Base-by-base conservation (phyloP, 257 asterid genomes). In the Lantana camara region DNA sequence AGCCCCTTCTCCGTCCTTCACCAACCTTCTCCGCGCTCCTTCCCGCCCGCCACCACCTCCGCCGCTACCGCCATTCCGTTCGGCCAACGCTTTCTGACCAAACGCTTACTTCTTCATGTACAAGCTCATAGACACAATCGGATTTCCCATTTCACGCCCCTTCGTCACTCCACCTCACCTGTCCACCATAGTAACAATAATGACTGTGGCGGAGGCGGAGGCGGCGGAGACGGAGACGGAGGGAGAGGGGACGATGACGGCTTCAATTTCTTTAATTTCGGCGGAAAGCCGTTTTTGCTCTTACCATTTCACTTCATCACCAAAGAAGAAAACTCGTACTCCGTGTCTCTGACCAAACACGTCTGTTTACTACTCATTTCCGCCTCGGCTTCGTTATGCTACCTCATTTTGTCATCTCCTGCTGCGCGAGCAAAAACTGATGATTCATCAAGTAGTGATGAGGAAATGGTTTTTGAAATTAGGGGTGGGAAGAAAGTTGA, bases 401-500 rank as follows among this genome's bases (percentile, higher is more conserved):
- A 62, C 68, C 70, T 70, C 67, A 66, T 67, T 49, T 58, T 59
- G 47, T 64, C 82, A 9, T 77, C 84, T 52, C 74, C 89, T 13
- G 68, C 70, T 35, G 98, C 90, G 22, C 75, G 82, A 50, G 98
- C 98, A 0, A 68, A 73, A 53, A 57, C 85, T n/a, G 73, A 58
- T 29, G 78, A 62, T 24, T 48, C 59, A 5, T 59, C 68, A 3
- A 46, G 47, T 41, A 58, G 60, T 8, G 64, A 35, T 16, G 83
- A 75, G 38, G 91, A 73, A 24, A 24, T 56, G 14, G 79, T 87
- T 17, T 84, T 65, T 69, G 97, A 90, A 72, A 79, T 90, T 58
- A 82, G 69, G 75, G 96, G 95, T 12, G 99, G 96, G 44, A 93
- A 77, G 82, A 78, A 63, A 76, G 75, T 84, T 60, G 82, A 82